Evolutionary conservation across 768 basidiomycete genomes (phyloP), one percentile per base, ranked within the genome.

Genomic region (Tephrocybe sp.): DNA sequence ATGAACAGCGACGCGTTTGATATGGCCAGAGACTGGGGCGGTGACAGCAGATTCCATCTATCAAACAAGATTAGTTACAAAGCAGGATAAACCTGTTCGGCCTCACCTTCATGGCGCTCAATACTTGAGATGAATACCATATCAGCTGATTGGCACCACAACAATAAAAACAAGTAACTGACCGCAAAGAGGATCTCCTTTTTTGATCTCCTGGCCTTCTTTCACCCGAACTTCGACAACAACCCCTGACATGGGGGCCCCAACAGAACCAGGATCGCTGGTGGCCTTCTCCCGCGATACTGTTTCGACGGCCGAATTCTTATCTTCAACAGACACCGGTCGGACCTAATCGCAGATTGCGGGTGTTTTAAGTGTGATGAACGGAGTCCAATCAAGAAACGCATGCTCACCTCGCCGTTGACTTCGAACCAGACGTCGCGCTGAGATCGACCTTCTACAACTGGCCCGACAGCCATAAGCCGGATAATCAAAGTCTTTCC

Each of bases 361-460:
- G 23, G 58, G 25, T 50, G 21, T 52, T 49, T 45, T 56, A 36
- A 55, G 13, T 49, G n/a, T n/a, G 4, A 10, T 7, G 33, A 34
- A 29, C 38, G 49, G 18, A 41, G 38, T 15, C 21, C 33, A 22
- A 27, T 53, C 52, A 42, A 45, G 45, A 43, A 43, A 42, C 21
- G n/a, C 6, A 34, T 39, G 4, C 71, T 63, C 63, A 89, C 90
- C 78, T 95, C 92, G 69, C 94, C 94, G 60, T 95, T 95, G 52
- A 95, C 89, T 76, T 98, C 95, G 64, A 97, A 95, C 90, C 95
- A 97, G 51, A 95, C 92, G 66, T 98, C 94, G 60, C 95, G 85
- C 61, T 91, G 89, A 19, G 94, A 92, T 59, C 83, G 88, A 30
- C 88, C 88, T 66, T 93, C 86, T 45, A 95, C 87, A 46, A 98